Base-by-base conservation (phyloP, 352 stramenopile species). In the Plasmopara halstedii region DNA sequence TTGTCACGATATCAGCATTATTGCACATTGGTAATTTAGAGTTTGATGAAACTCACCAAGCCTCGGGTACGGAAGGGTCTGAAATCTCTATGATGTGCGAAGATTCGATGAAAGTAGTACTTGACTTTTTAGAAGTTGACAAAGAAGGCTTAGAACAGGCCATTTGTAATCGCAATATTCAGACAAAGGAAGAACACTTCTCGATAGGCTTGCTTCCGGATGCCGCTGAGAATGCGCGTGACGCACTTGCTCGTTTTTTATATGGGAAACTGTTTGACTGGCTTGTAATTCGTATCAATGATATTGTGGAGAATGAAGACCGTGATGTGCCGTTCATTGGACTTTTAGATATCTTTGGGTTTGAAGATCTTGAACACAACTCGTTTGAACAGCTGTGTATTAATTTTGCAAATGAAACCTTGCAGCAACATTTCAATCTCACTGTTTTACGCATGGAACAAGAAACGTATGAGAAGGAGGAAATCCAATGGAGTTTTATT, bases 351-450 rank as follows among this genome's bases (percentile, higher is more conserved):
- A 95, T 94, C 20, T 94, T 94, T 51, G 83, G 84, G 4, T 94
- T 95, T 47, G 84, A 94, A 56, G 76, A 90, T 42, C 60, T 94
- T 7, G 73, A 70, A 46, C 54, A 83, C 63, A 98, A 98, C 58
- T 93, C 88, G 17, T 98, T 98, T 48, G 94, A 98, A 62, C 95
- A 98, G 42, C 51, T 95, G 6, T 97, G 88, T 58, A 97, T 97
- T 55, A 97, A 97, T 68, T 97, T 94, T 58, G 84, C 84, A 2
- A 97, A 97, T 50, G 88, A 97, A 46, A 95, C 86, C 34, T 62
- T 97, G 21, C 88, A 97, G 70, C 83, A 96, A 41, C 86, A 95
- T 54, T 97, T 96, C 51, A 97, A 95, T 33, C 55, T 79, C 1
- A 88, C 83, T 18, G 82, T 97, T 6, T 66, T 96, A 38, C 76